phyloP scores from a whole-genome alignment of 106 monocot species.

The Narthecium ossifragum region DNA sequence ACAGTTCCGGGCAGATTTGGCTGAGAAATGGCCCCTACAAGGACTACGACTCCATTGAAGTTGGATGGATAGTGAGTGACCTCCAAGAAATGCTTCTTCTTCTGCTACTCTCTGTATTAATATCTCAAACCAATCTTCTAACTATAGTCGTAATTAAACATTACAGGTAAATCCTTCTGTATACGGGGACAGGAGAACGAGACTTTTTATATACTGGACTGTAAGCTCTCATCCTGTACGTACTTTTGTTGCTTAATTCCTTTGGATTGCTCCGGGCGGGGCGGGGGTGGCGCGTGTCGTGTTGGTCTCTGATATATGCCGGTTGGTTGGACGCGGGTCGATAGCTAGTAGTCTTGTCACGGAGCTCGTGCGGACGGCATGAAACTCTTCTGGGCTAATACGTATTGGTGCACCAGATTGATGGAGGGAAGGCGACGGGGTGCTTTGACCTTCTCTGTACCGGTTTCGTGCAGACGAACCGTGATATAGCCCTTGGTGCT shows the following conservation, averaged over 20 bases:
- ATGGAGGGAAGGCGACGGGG: conserved; percentile 13
- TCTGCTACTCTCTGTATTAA: not conserved
- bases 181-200: conserved; percentile 14
- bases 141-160: no score
- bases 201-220: conserved; percentile 33
- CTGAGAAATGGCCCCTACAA: conserved; percentile 20
- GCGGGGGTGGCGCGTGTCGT: no score
- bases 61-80: conserved; percentile 31
- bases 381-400: not conserved
- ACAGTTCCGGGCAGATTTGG: conserved; percentile 17
- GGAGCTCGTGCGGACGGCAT: no score
- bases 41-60: conserved; percentile 21
- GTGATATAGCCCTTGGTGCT: conserved; percentile 13
- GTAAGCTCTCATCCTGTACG: conserved; percentile 1
- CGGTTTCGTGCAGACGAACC: conserved; percentile 32
- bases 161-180: conserved; percentile 26
- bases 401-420: not conserved
- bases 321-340: no score
- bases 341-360: no score
- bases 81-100: no score
- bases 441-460: conserved; percentile 33
- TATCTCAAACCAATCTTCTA: no score
- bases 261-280: conserved; percentile 10
- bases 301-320: no score
- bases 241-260: not conserved